These are phyloP conservation scores for Pythium coloratum DNA, from an alignment of 352 stramenopile genomes.

Conservation along the genomic window DNA sequence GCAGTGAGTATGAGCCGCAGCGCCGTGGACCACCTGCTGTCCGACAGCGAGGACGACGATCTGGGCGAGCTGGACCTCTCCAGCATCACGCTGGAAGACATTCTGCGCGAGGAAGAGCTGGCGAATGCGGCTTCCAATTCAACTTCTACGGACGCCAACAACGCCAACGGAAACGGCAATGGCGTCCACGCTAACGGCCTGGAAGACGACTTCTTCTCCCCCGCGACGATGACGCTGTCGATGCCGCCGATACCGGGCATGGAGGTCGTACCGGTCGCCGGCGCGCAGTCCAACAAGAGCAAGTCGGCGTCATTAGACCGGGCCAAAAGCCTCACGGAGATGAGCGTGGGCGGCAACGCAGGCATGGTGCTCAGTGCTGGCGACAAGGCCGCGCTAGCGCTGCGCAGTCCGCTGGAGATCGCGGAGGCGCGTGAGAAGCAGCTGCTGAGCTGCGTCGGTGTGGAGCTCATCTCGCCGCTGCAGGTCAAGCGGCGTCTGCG, in stretches of 20 bases:
- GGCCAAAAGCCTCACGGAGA: constrained; percentile 44
- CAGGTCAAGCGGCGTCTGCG: constrained; percentile 81
- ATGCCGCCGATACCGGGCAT: constrained; percentile 67
- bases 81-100: constrained; percentile 41
- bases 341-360: constrained; percentile 32
- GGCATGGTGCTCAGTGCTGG: constrained; percentile 24
- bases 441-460: constrained; percentile 78
- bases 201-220: constrained; percentile 73
- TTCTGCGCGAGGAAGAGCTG: constrained; percentile 45
- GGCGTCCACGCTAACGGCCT: constrained; percentile 17
- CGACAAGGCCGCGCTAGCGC: constrained; percentile 20
- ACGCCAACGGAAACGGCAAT: background rate
- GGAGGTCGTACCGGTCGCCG: constrained; percentile 41
- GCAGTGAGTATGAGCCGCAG: constrained; percentile 24
- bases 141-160: background rate
- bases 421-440: constrained; percentile 78
- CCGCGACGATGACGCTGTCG: constrained; percentile 53
- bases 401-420: constrained; percentile 71
- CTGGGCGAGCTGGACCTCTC: constrained; percentile 36
- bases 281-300: background rate
- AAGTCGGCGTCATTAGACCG: constrained; percentile 30
- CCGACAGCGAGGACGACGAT: constrained; percentile 40
- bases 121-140: constrained; percentile 27
- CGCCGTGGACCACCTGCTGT: constrained; percentile 31
- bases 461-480: constrained; percentile 79